A percentile compares a stretch with the other conserved stretches of the same genome.
phyloP scores from a whole-genome alignment of 129 eudicot genomes.

The Flaveria sonorensis region DNA sequence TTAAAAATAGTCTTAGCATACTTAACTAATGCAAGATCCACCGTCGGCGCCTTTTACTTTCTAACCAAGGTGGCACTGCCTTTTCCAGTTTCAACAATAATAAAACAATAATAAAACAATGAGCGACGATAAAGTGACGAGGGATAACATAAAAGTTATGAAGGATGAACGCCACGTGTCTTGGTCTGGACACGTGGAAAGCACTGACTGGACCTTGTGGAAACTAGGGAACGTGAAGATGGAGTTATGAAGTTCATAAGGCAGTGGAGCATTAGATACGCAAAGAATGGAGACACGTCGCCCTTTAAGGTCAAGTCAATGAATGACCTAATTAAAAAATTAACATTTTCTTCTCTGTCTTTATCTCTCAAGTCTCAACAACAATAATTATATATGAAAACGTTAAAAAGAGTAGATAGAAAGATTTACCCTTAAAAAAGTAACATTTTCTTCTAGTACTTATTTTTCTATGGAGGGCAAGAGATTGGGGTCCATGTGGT shows the following conservation, averaged over 20 bases:
- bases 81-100: conserved; percentile 34
- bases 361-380: too few species aligned
- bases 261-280: conserved; percentile 58
- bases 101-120: conserved; percentile 38
- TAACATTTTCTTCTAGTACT: too few species aligned
- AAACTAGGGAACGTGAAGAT: conserved; percentile 7
- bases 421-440: too few species aligned
- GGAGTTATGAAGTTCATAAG: conserved; percentile 9
- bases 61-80: conserved; percentile 10
- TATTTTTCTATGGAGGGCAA: too few species aligned
- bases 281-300: conserved; percentile 17
- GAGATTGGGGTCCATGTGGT: too few species aligned
- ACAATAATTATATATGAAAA: too few species aligned
- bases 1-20: too few species aligned
- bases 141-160: neutral
- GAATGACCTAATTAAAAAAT: too few species aligned
- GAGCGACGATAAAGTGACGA: conserved; percentile 24
- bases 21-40: neutral
- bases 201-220: conserved; percentile 18
- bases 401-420: too few species aligned
- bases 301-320: too few species aligned
- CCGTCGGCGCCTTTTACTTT: conserved; percentile 25
- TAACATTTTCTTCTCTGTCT: too few species aligned
- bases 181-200: neutral
- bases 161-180: conserved; percentile 35